These are phyloP conservation scores for Penstemon davidsonii DNA, from an alignment of 257 asterid genomes.

Conservation along the genomic window DNA sequence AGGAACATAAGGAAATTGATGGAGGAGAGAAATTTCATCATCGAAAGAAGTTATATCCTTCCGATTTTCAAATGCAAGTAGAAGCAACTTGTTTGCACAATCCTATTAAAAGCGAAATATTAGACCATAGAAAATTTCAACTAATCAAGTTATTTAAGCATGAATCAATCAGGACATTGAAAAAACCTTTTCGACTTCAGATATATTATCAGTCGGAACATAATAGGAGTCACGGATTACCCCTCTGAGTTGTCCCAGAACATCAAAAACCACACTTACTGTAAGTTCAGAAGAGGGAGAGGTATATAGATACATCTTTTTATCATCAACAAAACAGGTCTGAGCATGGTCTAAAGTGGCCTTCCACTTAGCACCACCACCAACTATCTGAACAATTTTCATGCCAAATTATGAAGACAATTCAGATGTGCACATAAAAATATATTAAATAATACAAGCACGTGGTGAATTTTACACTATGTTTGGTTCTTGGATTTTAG, in stretches of 20 bases:
- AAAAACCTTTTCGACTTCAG: slow-evolving; percentile 32
- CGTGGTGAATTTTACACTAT: background rate
- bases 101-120: slow-evolving; percentile 31
- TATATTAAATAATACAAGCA: background rate
- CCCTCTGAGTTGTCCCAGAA: slow-evolving; percentile 42
- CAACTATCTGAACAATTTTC: slow-evolving; percentile 32
- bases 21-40: slow-evolving; percentile 35
- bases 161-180: background rate
- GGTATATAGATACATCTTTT: slow-evolving; percentile 21
- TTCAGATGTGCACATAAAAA: background rate
- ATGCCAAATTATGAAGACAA: background rate
- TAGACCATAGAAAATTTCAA: background rate
- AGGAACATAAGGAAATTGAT: slow-evolving; percentile 27
- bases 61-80: slow-evolving; percentile 33
- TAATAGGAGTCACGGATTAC: slow-evolving; percentile 26
- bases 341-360: slow-evolving; percentile 41
- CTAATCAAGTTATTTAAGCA: background rate
- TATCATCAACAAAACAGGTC: slow-evolving; percentile 34
- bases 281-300: slow-evolving; percentile 15
- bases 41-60: slow-evolving; percentile 13
- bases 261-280: slow-evolving; percentile 28
- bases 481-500: background rate
- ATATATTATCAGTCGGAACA: slow-evolving; percentile 24
- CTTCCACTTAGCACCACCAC: slow-evolving; percentile 31
- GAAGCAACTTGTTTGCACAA: slow-evolving; percentile 27